Percentiles rank a stretch among this genome's conserved stretches.
These are phyloP conservation scores for Suillus fuscotomentosus DNA, from an alignment of 768 basidiomycete genomes.

Conservation along the genomic window DNA sequence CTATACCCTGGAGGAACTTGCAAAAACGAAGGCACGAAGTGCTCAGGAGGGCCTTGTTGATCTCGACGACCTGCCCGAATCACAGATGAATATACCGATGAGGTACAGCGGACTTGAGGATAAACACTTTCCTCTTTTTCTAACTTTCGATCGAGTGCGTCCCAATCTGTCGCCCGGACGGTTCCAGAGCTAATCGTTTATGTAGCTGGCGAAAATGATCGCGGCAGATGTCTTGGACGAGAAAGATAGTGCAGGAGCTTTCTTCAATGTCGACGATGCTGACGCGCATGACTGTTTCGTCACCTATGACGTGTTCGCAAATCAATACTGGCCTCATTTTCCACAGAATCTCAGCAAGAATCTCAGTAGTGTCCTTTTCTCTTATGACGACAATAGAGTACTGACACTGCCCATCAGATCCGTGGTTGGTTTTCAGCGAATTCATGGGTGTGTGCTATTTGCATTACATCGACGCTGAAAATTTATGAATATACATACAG, in stretches of 20 bases:
- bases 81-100: conserved; percentile 33
- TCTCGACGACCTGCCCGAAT: conserved; percentile 32
- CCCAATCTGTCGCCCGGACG: not conserved
- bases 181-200: not conserved
- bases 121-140: conserved; percentile 65
- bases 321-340: conserved; percentile 60
- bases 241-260: conserved; percentile 21
- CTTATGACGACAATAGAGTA: not conserved
- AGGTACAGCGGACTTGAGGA: conserved; percentile 56
- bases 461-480: not conserved
- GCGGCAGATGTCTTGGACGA: conserved; percentile 30
- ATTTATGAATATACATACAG: conserved; percentile 19
- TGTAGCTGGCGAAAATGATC: conserved; percentile 25
- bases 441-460: conserved; percentile 49
- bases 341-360: conserved; percentile 48
- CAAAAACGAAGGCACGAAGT: conserved; percentile 19
- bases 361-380: conserved; percentile 40
- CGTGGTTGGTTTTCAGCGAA: conserved; percentile 62
- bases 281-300: conserved; percentile 29
- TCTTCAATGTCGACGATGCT: conserved; percentile 13
- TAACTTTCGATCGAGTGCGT: conserved; percentile 61
- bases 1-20: conserved; percentile 39
- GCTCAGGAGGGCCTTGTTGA: conserved; percentile 33
- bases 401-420: conserved; percentile 39
- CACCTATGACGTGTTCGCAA: conserved; percentile 46